phyloP scores from a whole-genome alignment of 129 eudicot genomes.

The Tagetes patula region DNA sequence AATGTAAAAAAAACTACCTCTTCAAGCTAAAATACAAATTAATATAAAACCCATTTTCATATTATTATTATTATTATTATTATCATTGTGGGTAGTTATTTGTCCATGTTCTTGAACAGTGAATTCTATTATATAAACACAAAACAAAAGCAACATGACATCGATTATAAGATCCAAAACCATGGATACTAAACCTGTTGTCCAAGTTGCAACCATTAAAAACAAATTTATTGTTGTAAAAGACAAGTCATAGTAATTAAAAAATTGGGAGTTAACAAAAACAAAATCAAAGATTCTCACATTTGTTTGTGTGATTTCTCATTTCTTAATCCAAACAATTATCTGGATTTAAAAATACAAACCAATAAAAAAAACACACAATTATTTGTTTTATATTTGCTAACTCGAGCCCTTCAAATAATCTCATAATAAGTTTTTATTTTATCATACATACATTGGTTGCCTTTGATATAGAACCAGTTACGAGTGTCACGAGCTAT shows the following conservation, averaged over 20 bases:
- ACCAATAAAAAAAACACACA: background rate
- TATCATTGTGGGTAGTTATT: conserved; percentile 1
- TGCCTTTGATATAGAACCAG: background rate
- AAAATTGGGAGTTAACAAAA: conserved; percentile 30
- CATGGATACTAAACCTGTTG: conserved; percentile 29
- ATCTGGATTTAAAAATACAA: conserved; percentile 37
- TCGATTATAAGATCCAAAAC: conserved; percentile 36
- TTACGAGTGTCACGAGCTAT: too few relatives aligned
- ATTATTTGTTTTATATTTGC: conserved; percentile 20
- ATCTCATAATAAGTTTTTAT: background rate
- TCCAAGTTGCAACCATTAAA: conserved; percentile 33
- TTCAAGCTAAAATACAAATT: background rate
- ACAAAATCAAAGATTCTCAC: conserved; percentile 48
- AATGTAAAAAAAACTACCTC: too few relatives aligned
- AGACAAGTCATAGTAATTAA: conserved; percentile 31
- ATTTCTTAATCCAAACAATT: conserved; percentile 32
- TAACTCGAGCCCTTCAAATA: conserved; percentile 22
- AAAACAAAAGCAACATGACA: conserved; percentile 25
- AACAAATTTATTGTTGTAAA: conserved; percentile 23
- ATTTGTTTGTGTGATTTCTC: conserved; percentile 33
- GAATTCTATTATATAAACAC: conserved; percentile 5
- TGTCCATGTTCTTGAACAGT: conserved; percentile 12
- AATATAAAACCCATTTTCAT: background rate
- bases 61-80: background rate
- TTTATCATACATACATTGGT: background rate